Conservation (phyloP, 169 alveolate genomes). For the Plasmodium vivax region DNA sequence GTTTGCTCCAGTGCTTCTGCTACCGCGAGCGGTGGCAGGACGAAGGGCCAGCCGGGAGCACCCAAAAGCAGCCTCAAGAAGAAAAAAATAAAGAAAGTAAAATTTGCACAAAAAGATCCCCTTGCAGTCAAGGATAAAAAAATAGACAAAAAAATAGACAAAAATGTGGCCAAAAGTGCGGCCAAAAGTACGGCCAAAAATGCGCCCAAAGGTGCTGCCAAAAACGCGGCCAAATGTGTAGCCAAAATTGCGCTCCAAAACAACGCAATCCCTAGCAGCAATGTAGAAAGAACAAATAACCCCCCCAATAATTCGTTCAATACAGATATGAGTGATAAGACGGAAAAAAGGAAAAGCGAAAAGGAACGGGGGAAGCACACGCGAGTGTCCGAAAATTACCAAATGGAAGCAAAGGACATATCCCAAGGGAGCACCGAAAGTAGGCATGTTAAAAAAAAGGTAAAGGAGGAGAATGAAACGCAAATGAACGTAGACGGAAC, state of each 20-base stretch:
- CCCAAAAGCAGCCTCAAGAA: constrained; percentile 5
- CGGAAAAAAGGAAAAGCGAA: constrained; percentile 1
- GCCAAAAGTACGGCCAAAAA: constrained; percentile 19
- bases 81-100: constrained; percentile 17
- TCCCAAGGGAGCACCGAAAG: background rate
- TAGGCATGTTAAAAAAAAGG: constrained; percentile 1
- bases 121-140: constrained; percentile 29
- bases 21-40: background rate
- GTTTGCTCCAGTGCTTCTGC: background rate
- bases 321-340: constrained; percentile 1
- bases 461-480: constrained; percentile 23
- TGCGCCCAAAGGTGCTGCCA: background rate
- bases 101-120: background rate
- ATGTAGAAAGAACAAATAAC: constrained; percentile 48
- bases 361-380: background rate
- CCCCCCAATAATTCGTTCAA: constrained; percentile 12
- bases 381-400: background rate
- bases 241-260: background rate
- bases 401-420: constrained; percentile 8
- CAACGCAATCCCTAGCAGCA: background rate
- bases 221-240: background rate
- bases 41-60: background rate
- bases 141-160: constrained; percentile 26
- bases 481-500: constrained; percentile 15
- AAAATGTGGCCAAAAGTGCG: background rate